Base-by-base conservation (phyloP, 176 grass and related monocot species). In the Eragrostis curvula region DNA sequence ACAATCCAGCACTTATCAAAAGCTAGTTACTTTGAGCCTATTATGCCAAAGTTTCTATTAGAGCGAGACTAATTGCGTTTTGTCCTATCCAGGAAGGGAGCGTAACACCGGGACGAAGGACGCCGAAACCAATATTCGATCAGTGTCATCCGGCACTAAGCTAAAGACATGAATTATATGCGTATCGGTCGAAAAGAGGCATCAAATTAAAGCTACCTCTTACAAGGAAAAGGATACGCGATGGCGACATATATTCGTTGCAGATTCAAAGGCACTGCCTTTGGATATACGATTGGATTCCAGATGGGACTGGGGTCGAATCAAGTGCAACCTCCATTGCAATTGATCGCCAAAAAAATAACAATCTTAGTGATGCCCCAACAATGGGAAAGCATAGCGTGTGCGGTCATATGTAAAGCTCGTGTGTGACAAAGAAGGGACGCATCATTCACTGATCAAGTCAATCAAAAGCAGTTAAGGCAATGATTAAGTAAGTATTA, bases 71-170 rank as follows among this genome's bases (percentile, higher is more conserved):
- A 50, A 41, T 18, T 27, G 24, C 11, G 27, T 27, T 70, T 77
- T 62, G 53, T 71, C 66, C 56, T 63, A 68, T 23, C 39, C 7
- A 62, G 16, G 14, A 59, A 2, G 30, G 30, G 11, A 25, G 7
- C 44, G 71, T 66, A 42, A 50, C n/a, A 62, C 8, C 7, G 16
- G 45, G 55, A 24, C n/a, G 18, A 59, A 60, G 43, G 20, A 36
- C 9, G 58, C 58, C 49, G 53, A 14, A 30, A 53, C 0, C 2
- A 20, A 32, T 53, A 66, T 57, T 71, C 39, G 83, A 77, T 85
- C 77, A 28, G 87, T 53, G 83, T 85, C 87, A 89, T n/a, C 78
- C 21, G 15, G 25, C 87, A 85, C 78, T 82, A 71, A 85, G 45
- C 64, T 89, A 85, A 81, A 89, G 82, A 39, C 40, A 7, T 27